Evolutionary conservation across 176 grass and related monocot genomes (phyloP), one percentile per base, ranked within the genome.

Genomic region (Hsuehochloa calcarea): DNA sequence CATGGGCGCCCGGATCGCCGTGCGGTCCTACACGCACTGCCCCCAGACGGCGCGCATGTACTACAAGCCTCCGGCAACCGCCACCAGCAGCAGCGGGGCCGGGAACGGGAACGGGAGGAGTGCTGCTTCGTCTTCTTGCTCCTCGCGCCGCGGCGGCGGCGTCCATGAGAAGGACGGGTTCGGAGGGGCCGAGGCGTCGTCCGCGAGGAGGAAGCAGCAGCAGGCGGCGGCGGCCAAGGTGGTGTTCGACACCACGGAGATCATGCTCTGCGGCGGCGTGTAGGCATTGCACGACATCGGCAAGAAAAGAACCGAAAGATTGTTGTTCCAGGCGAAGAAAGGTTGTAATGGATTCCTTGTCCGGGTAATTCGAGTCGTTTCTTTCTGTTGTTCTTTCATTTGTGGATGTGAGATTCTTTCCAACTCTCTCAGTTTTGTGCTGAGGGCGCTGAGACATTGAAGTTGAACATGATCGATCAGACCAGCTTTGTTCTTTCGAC

Each of bases 21-120:
- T 87, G n/a, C 84, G 91, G 82, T 96, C 93, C 91, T 88, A 93
- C 75, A 87, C 91, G 1, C 91, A 93, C 84, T 96, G 91, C 59
- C 94, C 91, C 17, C 94, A 96, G 71, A 96, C 93, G 31, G 90
- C 91, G 17, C 79, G 91, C 17, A 83, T 88, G 88, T 96, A 96
- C 86, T 96, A 96, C 88, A 95, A 84, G 64, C 93, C 93, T 35
- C 93, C 90, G 35, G 26, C 88, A 12, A 74, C 88, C 20, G 10
- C 44, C 44, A 45, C 44, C 44, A 45, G 44, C 10, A 51, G 38
- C 56, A 49, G 8, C 19, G 29, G 22, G 13, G 19, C 55, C 16
- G 68, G 40, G 22, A 58, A 71, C 14, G 77, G 39, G 13, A 56
- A 70, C 39, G 35, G 34, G 81, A 85, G 12, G 47, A 20, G 75